Conservation (phyloP, 176 grass and related monocot genomes). For the Rhynchospora tenuis region DNA sequence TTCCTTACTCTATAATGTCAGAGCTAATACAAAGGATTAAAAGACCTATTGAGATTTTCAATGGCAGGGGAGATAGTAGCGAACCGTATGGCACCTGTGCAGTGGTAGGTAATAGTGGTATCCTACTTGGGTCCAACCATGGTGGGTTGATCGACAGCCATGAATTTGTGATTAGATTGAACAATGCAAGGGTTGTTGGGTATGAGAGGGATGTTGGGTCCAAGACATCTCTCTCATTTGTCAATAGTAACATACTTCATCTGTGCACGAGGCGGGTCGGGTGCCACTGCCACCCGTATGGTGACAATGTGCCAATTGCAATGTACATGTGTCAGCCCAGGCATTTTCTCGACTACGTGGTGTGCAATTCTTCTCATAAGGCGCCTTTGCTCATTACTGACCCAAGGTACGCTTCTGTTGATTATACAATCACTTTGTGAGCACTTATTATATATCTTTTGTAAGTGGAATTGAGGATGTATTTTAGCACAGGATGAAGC, state of each 20-base stretch:
- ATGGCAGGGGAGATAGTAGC: background rate
- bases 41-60: constrained; percentile 23
- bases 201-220: constrained; percentile 45
- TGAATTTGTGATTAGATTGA: constrained; percentile 65
- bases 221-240: constrained; percentile 58
- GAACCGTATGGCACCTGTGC: constrained; percentile 42
- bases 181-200: constrained; percentile 54
- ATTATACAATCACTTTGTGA: background rate
- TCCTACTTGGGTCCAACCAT: constrained; percentile 40
- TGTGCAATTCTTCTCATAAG: constrained; percentile 49
- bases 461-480: background rate
- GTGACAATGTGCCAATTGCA: constrained; percentile 29
- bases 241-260: constrained; percentile 82
- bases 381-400: constrained; percentile 57
- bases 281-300: constrained; percentile 55
- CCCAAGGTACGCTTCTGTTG: constrained; percentile 14
- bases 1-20: background rate
- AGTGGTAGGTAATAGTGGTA: constrained; percentile 77
- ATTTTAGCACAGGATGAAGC: background rate
- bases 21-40: constrained; percentile 18
- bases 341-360: constrained; percentile 53
- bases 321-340: constrained; percentile 50
- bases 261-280: constrained; percentile 27
- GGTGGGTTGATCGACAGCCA: constrained; percentile 61
- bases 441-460: background rate